Percentiles rank a stretch among this genome's conserved stretches.
Conservation (phyloP, 83 land plant genomes). For the Larix sibirica region DNA sequence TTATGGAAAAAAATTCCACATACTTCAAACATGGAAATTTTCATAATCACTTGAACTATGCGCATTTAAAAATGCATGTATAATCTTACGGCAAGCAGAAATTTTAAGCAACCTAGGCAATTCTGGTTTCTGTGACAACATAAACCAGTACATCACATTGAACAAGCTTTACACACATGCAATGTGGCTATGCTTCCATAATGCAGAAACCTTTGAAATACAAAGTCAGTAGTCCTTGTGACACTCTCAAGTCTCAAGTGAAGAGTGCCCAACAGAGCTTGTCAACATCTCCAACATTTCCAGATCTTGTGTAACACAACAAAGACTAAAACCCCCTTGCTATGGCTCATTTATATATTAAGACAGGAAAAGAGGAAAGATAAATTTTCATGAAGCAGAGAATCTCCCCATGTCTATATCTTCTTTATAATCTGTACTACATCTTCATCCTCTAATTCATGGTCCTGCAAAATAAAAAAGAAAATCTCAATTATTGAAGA, state of each 20-base stretch:
- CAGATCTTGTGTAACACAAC: not conserved
- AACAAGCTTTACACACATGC: too few species aligned
- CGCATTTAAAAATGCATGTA: too few species aligned
- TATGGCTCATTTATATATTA: not conserved
- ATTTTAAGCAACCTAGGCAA: too few species aligned
- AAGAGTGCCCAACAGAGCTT: not conserved
- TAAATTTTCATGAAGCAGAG: not conserved
- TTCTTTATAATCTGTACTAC: constrained; percentile 93
- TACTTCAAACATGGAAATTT: too few species aligned
- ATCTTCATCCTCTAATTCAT: constrained; percentile 83
- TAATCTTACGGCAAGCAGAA: too few species aligned
- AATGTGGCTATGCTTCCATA: too few species aligned
- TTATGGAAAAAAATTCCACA: too few species aligned
- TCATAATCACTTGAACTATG: too few species aligned
- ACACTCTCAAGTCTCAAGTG: not conserved
- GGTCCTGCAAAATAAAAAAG: constrained; percentile 44
- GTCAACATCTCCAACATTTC: not conserved
- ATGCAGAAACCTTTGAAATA: too few species aligned
- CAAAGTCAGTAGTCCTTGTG: not conserved
- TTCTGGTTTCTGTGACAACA: too few species aligned
- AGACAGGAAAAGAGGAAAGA: not conserved
- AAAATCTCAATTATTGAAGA: not conserved
- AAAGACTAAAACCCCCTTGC: not conserved
- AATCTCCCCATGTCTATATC: constrained; percentile 22
- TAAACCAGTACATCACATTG: too few species aligned